A percentile compares a stretch with the other conserved stretches of the same genome.
phyloP scores from a whole-genome alignment of 179 eudicot species.

The Patellifolia procumbens region DNA sequence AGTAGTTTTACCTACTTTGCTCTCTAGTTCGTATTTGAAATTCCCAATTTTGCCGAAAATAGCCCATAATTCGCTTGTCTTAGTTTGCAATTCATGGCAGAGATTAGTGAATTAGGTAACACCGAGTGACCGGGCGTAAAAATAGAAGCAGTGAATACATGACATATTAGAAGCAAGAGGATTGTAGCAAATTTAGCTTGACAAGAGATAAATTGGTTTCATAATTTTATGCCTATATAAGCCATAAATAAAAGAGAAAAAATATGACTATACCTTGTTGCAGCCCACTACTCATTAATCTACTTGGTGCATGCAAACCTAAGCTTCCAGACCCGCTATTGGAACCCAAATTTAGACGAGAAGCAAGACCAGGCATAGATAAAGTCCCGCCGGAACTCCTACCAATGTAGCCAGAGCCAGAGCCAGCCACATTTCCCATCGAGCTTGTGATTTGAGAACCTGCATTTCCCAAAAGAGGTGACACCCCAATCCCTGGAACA shows the following conservation, averaged over 20 bases:
- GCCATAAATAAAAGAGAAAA: not conserved
- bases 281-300: slow-evolving; percentile 77
- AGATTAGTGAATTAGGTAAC: too few species aligned
- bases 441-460: slow-evolving; percentile 75
- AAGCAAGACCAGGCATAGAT: slow-evolving; percentile 76
- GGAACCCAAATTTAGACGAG: slow-evolving; percentile 70
- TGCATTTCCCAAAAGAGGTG: slow-evolving; percentile 76
- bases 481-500: slow-evolving; percentile 79
- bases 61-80: too few species aligned
- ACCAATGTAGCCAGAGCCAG: slow-evolving; percentile 67
- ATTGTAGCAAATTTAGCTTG: slow-evolving; percentile 48
- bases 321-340: slow-evolving; percentile 76
- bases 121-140: not conserved
- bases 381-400: slow-evolving; percentile 80
- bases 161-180: slow-evolving; percentile 50
- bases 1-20: too few species aligned
- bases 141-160: not conserved
- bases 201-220: not conserved
- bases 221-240: not conserved
- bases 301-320: slow-evolving; percentile 72
- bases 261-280: slow-evolving; percentile 57
- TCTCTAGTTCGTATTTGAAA: too few species aligned
- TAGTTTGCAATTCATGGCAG: too few species aligned
- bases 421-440: slow-evolving; percentile 73
- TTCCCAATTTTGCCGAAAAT: too few species aligned